phyloP scores from a whole-genome alignment of 352 stramenopile genomes.

The Phytophthora colocasiae region DNA sequence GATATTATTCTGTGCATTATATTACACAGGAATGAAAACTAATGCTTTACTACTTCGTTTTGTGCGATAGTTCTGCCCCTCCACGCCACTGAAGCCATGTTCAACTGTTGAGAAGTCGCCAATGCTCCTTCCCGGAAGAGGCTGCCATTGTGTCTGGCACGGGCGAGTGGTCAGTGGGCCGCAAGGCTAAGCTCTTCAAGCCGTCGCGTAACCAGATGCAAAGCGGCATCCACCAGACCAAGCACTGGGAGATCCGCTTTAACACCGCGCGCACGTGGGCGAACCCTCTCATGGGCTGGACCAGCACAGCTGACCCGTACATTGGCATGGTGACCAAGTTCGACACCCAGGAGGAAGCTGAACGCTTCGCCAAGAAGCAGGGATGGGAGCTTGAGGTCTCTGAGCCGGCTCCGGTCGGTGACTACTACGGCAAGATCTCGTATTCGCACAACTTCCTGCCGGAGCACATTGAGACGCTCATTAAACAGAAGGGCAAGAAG shows the following conservation, averaged over 20 bases:
- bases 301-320: conserved; percentile 89
- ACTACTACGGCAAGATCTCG: conserved; percentile 82
- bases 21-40: neutral
- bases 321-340: conserved; percentile 89
- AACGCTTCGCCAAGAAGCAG: conserved; percentile 85
- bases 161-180: conserved; percentile 65
- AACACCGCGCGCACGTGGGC: conserved; percentile 82
- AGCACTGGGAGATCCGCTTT: conserved; percentile 89
- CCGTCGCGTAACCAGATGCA: conserved; percentile 87
- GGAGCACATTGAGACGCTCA: conserved; percentile 68
- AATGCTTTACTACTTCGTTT: conserved; percentile 1
- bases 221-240: conserved; percentile 81
- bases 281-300: conserved; percentile 97
- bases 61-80: conserved; percentile 62
- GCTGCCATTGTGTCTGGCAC: conserved; percentile 70
- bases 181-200: conserved; percentile 80
- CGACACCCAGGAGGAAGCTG: conserved; percentile 86
- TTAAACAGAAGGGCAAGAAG: conserved; percentile 88
- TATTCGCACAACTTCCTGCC: conserved; percentile 91
- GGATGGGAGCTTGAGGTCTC: conserved; percentile 88
- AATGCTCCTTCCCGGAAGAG: conserved; percentile 73
- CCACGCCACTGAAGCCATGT: conserved; percentile 58
- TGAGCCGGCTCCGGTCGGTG: conserved; percentile 69
- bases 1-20: conserved; percentile 1
- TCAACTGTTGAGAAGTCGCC: conserved; percentile 55